A percentile compares a stretch with the other conserved stretches of the same genome.
phyloP scores from a whole-genome alignment of 2,329 filamentous ascomycete species.

The Cladosporium austrohemisphaericum region DNA sequence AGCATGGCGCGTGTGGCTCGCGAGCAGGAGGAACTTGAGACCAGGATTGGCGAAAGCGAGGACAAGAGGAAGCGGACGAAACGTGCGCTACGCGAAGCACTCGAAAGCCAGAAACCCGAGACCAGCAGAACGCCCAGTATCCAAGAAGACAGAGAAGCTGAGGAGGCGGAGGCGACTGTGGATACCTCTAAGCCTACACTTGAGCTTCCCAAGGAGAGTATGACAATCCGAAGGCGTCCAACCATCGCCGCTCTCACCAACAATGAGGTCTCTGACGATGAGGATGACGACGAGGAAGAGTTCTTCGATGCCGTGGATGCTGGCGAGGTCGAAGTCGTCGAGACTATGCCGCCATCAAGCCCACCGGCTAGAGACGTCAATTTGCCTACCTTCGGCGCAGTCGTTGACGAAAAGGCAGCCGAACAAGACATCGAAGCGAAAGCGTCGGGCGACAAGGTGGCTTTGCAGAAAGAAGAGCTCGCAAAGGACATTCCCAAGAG shows the following conservation, averaged over 20 bases:
- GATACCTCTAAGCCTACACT: constrained; percentile 18
- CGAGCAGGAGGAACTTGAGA: constrained; percentile 89
- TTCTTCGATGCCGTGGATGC: constrained; percentile 97
- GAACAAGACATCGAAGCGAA: constrained; percentile 22
- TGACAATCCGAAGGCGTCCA: constrained; percentile 53
- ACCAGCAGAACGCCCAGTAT: constrained; percentile 10
- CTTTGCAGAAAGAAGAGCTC: constrained; percentile 38
- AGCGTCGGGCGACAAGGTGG: constrained; percentile 46
- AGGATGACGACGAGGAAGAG: constrained; percentile 82
- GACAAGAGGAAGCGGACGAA: constrained; percentile 87
- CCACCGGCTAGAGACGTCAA: constrained; percentile 14
- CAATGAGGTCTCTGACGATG: constrained; percentile 66
- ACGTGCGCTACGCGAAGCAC: constrained; percentile 78
- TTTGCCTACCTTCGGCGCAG: constrained; percentile 18
- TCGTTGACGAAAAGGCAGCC: constrained; percentile 20
- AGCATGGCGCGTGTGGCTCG: constrained; percentile 96
- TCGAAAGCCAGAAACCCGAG: constrained; percentile 50
- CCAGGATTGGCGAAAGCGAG: constrained; percentile 81
- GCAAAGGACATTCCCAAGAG: constrained; percentile 67
- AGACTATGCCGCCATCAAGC: constrained; percentile 54
- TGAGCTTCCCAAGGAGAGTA: constrained; percentile 23
- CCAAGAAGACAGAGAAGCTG: constrained; percentile 3
- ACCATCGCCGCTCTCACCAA: constrained; percentile 67
- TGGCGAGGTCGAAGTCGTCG: constrained; percentile 78
- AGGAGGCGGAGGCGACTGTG: constrained; percentile 3